Evolutionary conservation across 129 eudicot species (phyloP).

Genomic region (Centrapalus pauciflorus): DNA sequence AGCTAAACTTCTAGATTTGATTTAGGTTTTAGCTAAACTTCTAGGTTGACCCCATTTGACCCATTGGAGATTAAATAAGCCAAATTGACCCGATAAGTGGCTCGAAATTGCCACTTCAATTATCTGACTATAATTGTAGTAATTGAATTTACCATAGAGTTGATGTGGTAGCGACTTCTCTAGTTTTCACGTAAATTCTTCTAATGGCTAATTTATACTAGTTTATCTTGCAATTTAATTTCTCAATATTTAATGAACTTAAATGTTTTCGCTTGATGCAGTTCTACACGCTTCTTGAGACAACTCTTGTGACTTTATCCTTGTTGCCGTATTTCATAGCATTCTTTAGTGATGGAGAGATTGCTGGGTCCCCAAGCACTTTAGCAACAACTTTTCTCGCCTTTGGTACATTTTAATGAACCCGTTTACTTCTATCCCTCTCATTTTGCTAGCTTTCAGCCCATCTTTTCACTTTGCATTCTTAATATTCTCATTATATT

Average conservation of each 20-base stretch:
- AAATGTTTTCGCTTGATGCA: conserved; percentile 34
- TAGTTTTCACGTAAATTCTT: neutral
- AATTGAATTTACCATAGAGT: too few species aligned
- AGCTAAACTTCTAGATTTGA: too few species aligned
- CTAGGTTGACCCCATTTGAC: too few species aligned
- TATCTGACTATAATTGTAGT: too few species aligned
- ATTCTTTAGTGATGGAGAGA: conserved; percentile 88
- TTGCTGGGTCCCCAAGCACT: conserved; percentile 80
- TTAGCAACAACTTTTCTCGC: conserved; percentile 94
- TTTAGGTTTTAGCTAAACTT: too few species aligned
- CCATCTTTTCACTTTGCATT: neutral
- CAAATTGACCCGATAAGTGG: too few species aligned
- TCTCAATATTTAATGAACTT: neutral
- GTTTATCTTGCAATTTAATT: neutral
- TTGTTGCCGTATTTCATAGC: conserved; percentile 76
- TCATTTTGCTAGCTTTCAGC: neutral
- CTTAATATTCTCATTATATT: neutral
- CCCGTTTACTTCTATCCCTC: neutral
- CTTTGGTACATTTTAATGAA: conserved; percentile 49
- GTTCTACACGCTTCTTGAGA: conserved; percentile 94
- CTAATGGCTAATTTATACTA: neutral
- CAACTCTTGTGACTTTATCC: conserved; percentile 69
- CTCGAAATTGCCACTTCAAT: too few species aligned
- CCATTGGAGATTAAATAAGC: too few species aligned
- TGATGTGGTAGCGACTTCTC: neutral